A percentile compares a stretch with the other conserved stretches of the same genome.
phyloP scores from a whole-genome alignment of 2,329 filamentous ascomycete genomes.

The Dactylellina haptotyla region DNA sequence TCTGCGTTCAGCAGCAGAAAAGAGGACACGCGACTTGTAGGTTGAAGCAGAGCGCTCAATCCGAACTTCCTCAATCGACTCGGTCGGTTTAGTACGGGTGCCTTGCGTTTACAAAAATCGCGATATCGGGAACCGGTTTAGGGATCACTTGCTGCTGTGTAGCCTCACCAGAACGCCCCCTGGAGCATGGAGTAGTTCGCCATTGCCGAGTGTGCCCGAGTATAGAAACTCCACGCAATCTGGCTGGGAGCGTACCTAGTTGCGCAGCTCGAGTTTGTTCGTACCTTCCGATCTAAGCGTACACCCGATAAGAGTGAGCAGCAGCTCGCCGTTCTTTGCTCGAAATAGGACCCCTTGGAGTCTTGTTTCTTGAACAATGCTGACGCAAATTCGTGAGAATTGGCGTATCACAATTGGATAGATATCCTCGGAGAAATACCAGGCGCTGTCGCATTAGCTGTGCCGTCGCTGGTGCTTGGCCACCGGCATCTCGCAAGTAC shows the following conservation, averaged over 20 bases:
- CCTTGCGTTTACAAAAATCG: conserved; percentile 40
- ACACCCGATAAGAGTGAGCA: conserved; percentile 43
- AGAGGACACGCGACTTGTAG: conserved; percentile 35
- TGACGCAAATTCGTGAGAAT: conserved; percentile 12
- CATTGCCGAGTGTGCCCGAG: conserved; percentile 47
- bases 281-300: conserved; percentile 50
- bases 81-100: conserved; percentile 42
- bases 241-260: conserved; percentile 22
- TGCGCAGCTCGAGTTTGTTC: conserved; percentile 18
- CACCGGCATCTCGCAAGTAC: conserved; percentile 1
- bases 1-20: conserved; percentile 36
- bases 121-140: conserved; percentile 41
- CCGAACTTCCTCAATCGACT: conserved; percentile 46
- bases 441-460: conserved; percentile 15
- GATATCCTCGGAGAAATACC: conserved; percentile 1
- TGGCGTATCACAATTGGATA: conserved; percentile 34
- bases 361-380: conserved; percentile 4
- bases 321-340: conserved; percentile 35
- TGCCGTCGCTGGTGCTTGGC: conserved; percentile 26
- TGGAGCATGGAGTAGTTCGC: conserved; percentile 29
- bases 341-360: conserved; percentile 21
- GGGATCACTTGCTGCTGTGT: conserved; percentile 27
- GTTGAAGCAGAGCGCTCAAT: conserved; percentile 15
- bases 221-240: conserved; percentile 50
- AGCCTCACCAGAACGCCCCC: conserved; percentile 41